Percentiles rank a stretch among this genome's conserved stretches.
phyloP scores from a whole-genome alignment of 768 basidiomycete species.

The Leccinum boreale region DNA sequence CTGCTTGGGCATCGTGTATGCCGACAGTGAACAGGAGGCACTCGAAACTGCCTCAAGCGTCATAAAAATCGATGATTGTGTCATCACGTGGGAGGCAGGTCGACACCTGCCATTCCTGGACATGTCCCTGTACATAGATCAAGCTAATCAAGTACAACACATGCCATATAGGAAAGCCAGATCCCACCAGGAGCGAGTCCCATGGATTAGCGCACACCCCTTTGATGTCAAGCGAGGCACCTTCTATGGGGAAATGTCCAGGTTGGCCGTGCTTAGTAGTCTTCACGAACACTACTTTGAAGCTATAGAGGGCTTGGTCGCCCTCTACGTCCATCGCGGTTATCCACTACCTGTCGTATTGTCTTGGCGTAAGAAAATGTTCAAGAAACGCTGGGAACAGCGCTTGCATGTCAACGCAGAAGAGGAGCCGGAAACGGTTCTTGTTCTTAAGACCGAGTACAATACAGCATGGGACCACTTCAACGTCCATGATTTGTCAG shows the following conservation, averaged over 20 bases:
- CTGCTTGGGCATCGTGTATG: not conserved
- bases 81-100: not conserved
- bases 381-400: not conserved
- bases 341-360: not conserved
- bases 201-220: constrained; percentile 5
- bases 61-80: constrained; percentile 1
- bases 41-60: rapidly evolving
- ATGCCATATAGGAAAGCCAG: not conserved
- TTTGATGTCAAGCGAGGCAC: constrained; percentile 6
- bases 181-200: constrained; percentile 2
- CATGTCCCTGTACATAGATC: constrained; percentile 2
- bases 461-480: not conserved
- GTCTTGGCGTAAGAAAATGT: not conserved
- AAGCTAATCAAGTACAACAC: not conserved
- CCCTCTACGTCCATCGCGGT: not conserved
- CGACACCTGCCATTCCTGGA: not conserved
- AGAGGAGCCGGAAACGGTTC: not conserved
- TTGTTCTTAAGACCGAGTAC: not conserved
- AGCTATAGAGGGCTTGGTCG: not conserved
- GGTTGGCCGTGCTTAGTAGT: constrained; percentile 2
- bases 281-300: not conserved
- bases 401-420: not conserved
- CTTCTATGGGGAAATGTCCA: constrained; percentile 2
- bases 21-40: not conserved
- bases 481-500: not conserved